Base-by-base conservation (phyloP, 1,284 basidiomycete genomes). In the Naganishia cerealis region DNA sequence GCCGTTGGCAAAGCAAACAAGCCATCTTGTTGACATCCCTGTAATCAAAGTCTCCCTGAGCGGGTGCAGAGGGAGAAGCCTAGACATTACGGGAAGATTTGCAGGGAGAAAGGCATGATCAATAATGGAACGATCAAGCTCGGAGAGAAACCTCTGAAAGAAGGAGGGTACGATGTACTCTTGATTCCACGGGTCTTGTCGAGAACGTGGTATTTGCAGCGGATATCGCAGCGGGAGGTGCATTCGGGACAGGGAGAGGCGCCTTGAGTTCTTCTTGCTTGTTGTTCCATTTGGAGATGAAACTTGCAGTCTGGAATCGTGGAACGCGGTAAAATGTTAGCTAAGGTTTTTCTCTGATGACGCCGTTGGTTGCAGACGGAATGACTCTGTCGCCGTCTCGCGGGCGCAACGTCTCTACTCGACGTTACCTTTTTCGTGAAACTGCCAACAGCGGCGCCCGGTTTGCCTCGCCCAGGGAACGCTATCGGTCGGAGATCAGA, bases 251-350 rank as follows among this genome's bases (percentile, higher is more conserved):
- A 84, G 74, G 91, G 9, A 9, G 46, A 8, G 46, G 46, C 91
- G 80, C 88, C 88, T 81, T 94, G 38, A 94, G 84, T 74, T 91
- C 92, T 79, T 88, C 88, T 80, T 94, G 91, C 18, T 93, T 91
- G 81, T 89, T 90, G 77, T 93, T 95, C 93, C 93, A 96, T 75
- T 96, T 95, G 75, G 85, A 88, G 77, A 97, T 95, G 74, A 94
- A 93, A 78, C 86, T 90, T 58, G 86, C 88, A 56, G 88, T 90
- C 92, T 94, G 68, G 26, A 62, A 40, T 6, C 48, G n/a, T 12
- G 52, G 24, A 8, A 39, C 39, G 46, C 29, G 42, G 36, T 21
- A 7, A 52, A 58, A 29, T n/a, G 46, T 50, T 24, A 50, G 46
- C 46, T n/a, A 9, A 24, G 8, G 5, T 21, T 21, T 24, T 24